A percentile compares a stretch with the other conserved stretches of the same genome.
These are phyloP conservation scores for Fusarium chlamydosporum DNA, from an alignment of 2,329 filamentous ascomycete species.

Conservation along the genomic window DNA sequence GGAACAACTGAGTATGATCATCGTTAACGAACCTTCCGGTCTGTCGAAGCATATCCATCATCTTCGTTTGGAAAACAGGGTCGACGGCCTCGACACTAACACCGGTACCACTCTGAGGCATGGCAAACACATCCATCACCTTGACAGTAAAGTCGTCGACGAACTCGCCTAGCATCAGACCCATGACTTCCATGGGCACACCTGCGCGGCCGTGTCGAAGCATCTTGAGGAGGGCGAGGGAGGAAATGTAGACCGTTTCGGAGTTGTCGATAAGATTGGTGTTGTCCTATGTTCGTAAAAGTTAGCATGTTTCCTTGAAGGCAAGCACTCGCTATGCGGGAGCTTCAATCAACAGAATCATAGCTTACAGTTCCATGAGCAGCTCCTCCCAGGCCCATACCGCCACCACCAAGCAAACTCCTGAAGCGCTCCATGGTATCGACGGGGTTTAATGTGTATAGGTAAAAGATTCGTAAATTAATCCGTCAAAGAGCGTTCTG, in stretches of 20 bases:
- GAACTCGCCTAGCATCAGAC: conserved; percentile 98
- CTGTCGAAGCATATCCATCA: conserved; percentile 99
- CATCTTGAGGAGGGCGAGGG: conserved; percentile 97
- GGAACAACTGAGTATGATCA: conserved; percentile 7
- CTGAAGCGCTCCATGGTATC: conserved; percentile 88
- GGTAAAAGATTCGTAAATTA: background rate
- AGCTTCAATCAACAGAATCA: conserved; percentile 32
- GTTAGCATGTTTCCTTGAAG: conserved; percentile 22
- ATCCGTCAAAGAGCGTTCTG: conserved; percentile 9
- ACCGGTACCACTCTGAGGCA: conserved; percentile 98
- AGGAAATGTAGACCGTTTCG: conserved; percentile 99
- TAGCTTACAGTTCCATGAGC: conserved; percentile 58
- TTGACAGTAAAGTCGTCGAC: conserved; percentile 99
- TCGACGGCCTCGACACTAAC: conserved; percentile 99
- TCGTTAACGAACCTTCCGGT: conserved; percentile 81
- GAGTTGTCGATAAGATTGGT: conserved; percentile 96
- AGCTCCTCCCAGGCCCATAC: conserved; percentile 73
- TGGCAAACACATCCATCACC: conserved; percentile 98
- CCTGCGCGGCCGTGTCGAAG: conserved; percentile 95
- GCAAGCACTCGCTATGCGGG: conserved; percentile 2
- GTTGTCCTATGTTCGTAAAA: conserved; percentile 76
- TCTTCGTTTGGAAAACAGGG: conserved; percentile 99
- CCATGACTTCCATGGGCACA: conserved; percentile 99
- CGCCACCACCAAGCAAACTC: conserved; percentile 84
- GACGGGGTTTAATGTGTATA: conserved; percentile 25